Evolutionary conservation across 2,329 filamentous ascomycete genomes (phyloP).

Genomic region (Penicillium frequentans): DNA sequence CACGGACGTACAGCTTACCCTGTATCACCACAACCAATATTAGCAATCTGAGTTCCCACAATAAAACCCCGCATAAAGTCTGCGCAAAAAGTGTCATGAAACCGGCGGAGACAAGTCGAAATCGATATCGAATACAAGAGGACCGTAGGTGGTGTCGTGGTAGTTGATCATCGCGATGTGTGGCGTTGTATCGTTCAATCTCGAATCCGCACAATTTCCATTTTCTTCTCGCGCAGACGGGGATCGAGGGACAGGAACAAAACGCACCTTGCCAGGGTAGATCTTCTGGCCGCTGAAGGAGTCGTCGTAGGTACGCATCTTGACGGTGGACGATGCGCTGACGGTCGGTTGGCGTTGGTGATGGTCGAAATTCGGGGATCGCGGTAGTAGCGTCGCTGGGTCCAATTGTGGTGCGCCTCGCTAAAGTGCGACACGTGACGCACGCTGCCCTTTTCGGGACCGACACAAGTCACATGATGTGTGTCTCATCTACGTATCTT

Average conservation of each 20-base stretch:
- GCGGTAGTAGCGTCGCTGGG: constrained; percentile 35
- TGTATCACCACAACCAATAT: constrained; percentile 49
- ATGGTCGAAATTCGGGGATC: constrained; percentile 44
- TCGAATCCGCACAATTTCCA: constrained; percentile 15
- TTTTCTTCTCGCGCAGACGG: constrained; percentile 14
- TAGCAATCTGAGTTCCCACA: constrained; percentile 19
- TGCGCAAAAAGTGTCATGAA: constrained; percentile 11
- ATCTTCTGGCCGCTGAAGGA: constrained; percentile 76
- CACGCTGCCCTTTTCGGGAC: constrained; percentile 37
- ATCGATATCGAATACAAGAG: not conserved
- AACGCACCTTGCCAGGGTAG: constrained; percentile 75
- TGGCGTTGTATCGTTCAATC: constrained; percentile 2
- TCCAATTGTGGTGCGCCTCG: constrained; percentile 47
- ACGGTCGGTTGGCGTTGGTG: constrained; percentile 46
- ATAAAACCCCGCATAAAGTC: constrained; percentile 2
- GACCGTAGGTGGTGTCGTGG: constrained; percentile 3
- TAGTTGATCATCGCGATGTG: constrained; percentile 9
- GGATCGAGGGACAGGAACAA: constrained; percentile 19
- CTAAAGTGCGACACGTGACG: constrained; percentile 47
- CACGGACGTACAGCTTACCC: constrained; percentile 99
- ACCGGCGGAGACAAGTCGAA: not conserved
- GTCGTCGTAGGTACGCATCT: constrained; percentile 77
- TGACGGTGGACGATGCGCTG: constrained; percentile 53
- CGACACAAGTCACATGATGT: constrained; percentile 7
- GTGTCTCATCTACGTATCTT: not conserved